phyloP scores from a whole-genome alignment of 78 protist species.

The Dictyostelium intermedium region DNA sequence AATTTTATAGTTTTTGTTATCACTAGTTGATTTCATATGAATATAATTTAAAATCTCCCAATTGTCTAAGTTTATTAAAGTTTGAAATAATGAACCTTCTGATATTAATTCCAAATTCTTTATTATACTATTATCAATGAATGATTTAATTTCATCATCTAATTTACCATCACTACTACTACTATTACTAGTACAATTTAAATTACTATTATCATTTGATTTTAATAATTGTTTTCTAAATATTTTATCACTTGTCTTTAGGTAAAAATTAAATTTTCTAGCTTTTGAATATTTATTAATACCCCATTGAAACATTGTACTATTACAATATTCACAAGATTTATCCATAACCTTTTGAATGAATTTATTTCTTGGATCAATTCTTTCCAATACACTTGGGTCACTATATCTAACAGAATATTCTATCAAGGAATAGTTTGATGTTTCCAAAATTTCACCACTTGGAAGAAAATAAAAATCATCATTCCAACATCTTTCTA shows the following conservation, averaged over 20 bases:
- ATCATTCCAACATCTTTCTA: neutral
- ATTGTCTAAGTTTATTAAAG: neutral
- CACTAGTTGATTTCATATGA: neutral
- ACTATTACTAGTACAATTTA: neutral
- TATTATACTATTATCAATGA: neutral
- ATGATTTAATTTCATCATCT: neutral
- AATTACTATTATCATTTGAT: neutral
- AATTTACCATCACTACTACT: neutral
- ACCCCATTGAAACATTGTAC: neutral
- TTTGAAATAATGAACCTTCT: neutral
- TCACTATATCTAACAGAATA: neutral
- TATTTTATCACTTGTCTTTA: neutral
- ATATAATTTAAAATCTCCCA: neutral
- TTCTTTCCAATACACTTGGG: neutral
- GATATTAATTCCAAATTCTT: neutral
- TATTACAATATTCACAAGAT: slow-evolving; percentile 1
- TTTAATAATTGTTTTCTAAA: neutral
- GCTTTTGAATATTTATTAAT: neutral
- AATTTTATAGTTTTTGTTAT: neutral
- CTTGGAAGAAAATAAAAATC: neutral
- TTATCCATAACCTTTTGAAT: neutral
- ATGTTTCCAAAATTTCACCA: neutral
- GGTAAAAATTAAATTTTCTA: neutral
- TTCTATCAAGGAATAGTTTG: neutral
- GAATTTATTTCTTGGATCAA: neutral